Evolutionary conservation across 1,284 basidiomycete species (phyloP).

Genomic region (Xanthoconium separans): DNA sequence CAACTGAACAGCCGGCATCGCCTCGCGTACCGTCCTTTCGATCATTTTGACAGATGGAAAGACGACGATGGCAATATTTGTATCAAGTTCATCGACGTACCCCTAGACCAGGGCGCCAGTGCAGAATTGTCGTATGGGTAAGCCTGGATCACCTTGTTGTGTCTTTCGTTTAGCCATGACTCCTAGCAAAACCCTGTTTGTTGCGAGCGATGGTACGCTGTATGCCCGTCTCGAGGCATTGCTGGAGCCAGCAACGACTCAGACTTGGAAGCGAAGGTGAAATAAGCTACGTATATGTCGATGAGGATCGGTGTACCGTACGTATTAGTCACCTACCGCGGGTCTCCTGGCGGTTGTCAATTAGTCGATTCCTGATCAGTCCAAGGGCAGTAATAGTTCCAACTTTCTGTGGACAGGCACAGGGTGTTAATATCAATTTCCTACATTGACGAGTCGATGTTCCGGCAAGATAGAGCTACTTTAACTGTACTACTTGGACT

Average conservation of each 20-base stretch:
- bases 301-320: no score
- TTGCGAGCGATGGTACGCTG: conserved; percentile 53
- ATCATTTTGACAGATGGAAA: conserved; percentile 11
- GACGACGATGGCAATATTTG: conserved; percentile 13
- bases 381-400: no score
- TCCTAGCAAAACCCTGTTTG: conserved; percentile 54
- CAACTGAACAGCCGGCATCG: conserved; percentile 16
- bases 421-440: no score
- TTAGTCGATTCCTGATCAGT: no score
- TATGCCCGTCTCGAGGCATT: conserved; percentile 53
- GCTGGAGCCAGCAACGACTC: conserved; percentile 38
- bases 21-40: conserved; percentile 17
- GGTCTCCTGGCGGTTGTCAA: no score
- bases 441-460: no score
- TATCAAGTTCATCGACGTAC: conserved; percentile 35
- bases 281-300: no score
- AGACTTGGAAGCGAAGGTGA: no score
- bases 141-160: conserved; percentile 26
- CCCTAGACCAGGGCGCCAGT: conserved; percentile 37
- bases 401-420: no score
- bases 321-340: no score
- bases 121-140: conserved; percentile 57
- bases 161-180: background rate
- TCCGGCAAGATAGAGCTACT: no score
- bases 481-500: no score